phyloP scores from a whole-genome alignment of 2,329 filamentous ascomycete species.

The Gaeumannomyces tritici region DNA sequence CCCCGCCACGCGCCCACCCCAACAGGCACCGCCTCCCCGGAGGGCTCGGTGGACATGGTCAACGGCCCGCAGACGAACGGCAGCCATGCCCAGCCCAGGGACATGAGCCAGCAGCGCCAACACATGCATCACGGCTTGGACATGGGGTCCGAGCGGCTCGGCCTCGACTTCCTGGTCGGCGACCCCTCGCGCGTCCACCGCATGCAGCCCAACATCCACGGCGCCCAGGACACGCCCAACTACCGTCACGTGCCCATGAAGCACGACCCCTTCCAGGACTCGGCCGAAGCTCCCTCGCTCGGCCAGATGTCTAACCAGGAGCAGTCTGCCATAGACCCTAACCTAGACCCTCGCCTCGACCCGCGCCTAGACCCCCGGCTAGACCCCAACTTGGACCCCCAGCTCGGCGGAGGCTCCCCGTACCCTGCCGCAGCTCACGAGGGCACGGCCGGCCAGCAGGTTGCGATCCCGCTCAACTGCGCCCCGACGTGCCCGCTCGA shows the following conservation, averaged over 20 bases:
- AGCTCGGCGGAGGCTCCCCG: not conserved
- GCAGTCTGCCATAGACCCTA: not conserved
- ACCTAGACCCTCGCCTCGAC: conserved; percentile 3
- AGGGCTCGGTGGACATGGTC: conserved; percentile 13
- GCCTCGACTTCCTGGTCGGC: conserved; percentile 64
- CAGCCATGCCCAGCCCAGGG: not conserved
- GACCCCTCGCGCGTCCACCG: conserved; percentile 43
- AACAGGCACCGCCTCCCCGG: conserved; percentile 26
- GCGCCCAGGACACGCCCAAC: conserved; percentile 32
- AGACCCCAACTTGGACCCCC: not conserved
- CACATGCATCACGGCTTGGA: conserved; percentile 45
- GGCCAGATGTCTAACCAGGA: not conserved
- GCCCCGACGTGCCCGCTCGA: conserved; percentile 69
- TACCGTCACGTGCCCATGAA: conserved; percentile 40
- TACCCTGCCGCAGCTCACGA: not conserved
- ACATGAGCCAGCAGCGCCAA: conserved; percentile 10
- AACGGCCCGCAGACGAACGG: not conserved
- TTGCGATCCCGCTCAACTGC: conserved; percentile 33
- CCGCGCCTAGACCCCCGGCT: conserved; percentile 1
- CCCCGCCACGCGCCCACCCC: conserved; percentile 25
- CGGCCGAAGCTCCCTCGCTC: not conserved
- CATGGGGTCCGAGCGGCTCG: conserved; percentile 56
- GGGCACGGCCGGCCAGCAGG: not conserved
- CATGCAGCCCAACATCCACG: conserved; percentile 39
- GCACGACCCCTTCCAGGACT: conserved; percentile 23